Conservation (phyloP, 2,329 filamentous ascomycete species). For the Sarocladium kiliense region DNA sequence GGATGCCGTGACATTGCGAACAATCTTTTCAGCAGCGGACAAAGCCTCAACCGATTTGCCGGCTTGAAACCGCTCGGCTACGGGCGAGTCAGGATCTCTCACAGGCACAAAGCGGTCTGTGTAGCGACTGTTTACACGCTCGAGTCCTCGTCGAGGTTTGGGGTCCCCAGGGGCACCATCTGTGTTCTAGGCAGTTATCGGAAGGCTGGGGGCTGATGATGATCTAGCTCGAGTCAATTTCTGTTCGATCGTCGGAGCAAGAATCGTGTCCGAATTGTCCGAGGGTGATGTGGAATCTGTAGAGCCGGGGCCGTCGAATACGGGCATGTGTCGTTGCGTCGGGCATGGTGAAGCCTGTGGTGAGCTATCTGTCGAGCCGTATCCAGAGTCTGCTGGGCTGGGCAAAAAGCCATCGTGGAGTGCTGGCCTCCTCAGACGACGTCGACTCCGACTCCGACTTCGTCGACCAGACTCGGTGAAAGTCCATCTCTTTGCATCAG, state of each 20-base stretch:
- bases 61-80: conserved; percentile 40
- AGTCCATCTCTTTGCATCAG: conserved; percentile 2
- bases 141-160: neutral
- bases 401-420: neutral
- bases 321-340: neutral
- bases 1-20: conserved; percentile 35
- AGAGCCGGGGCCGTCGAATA: neutral
- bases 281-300: neutral
- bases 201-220: neutral
- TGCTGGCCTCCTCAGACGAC: neutral
- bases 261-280: neutral
- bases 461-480: neutral
- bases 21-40: conserved; percentile 36
- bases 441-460: neutral
- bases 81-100: conserved; percentile 28
- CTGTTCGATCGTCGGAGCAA: neutral
- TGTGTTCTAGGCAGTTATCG: conserved; percentile 1
- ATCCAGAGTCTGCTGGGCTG: conserved; percentile 14
- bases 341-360: conserved; percentile 1
- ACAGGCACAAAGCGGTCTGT: conserved; percentile 47
- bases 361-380: conserved; percentile 12
- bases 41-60: conserved; percentile 37
- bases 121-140: conserved; percentile 11
- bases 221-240: neutral
- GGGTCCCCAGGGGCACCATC: neutral